Evolutionary conservation across 1,284 basidiomycete genomes (phyloP).

Genomic region (Microbotryomycetes sp.): DNA sequence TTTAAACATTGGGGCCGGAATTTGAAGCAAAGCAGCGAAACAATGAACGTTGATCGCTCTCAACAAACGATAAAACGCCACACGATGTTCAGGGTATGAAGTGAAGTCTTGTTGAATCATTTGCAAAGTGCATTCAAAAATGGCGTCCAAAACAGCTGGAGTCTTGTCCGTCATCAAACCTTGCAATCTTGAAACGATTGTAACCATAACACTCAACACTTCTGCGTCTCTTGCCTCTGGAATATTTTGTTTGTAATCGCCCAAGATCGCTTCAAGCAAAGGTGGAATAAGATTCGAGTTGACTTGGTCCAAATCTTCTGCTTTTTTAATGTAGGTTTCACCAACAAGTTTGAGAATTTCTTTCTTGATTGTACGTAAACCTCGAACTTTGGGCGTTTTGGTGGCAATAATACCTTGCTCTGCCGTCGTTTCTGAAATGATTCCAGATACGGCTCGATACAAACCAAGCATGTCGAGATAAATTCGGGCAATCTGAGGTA

Average conservation of each 20-base stretch:
- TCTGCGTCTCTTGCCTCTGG: conserved; percentile 92
- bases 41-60: conserved; percentile 89
- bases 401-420: conserved; percentile 86
- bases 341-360: conserved; percentile 87
- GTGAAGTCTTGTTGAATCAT: conserved; percentile 98
- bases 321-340: conserved; percentile 82
- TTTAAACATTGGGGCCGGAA: conserved; percentile 59
- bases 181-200: conserved; percentile 82
- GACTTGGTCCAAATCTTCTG: conserved; percentile 89
- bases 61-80: conserved; percentile 94
- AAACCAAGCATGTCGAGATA: conserved; percentile 98
- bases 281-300: conserved; percentile 91
- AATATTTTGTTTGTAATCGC: conserved; percentile 93
- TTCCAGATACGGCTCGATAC: conserved; percentile 96
- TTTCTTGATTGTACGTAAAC: conserved; percentile 95
- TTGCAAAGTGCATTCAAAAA: conserved; percentile 92
- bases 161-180: conserved; percentile 85
- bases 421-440: conserved; percentile 89
- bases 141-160: conserved; percentile 90
- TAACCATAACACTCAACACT: conserved; percentile 95
- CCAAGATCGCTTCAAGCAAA: conserved; percentile 89
- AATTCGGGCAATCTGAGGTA: conserved; percentile 91
- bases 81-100: conserved; percentile 95
- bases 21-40: conserved; percentile 59
- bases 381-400: conserved; percentile 93